These are phyloP conservation scores for Phialophora expanda DNA, from an alignment of 2,329 filamentous ascomycete genomes.

Conservation along the genomic window DNA sequence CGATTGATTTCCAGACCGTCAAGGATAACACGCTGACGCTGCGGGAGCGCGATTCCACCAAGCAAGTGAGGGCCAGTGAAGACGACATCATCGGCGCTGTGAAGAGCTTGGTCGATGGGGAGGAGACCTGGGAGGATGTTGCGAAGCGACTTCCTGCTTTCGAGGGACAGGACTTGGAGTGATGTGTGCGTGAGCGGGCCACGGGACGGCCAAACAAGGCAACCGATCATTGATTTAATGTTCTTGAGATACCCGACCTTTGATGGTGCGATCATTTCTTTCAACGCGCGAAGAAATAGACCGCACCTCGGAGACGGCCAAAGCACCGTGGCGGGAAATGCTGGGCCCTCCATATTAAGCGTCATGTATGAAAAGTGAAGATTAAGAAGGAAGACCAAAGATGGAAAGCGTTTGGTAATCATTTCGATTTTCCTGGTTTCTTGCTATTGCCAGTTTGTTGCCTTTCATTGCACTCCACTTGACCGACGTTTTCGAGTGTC, in stretches of 20 bases:
- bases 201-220: too few relatives aligned
- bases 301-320: constrained; percentile 36
- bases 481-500: background rate
- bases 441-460: background rate
- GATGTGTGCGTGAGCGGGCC: background rate
- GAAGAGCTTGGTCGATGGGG: constrained; percentile 65
- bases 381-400: background rate
- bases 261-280: constrained; percentile 36
- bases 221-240: background rate
- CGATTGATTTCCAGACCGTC: constrained; percentile 92
- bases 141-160: constrained; percentile 81
- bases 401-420: background rate
- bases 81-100: constrained; percentile 79
- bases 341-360: constrained; percentile 22
- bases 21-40: constrained; percentile 86
- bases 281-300: constrained; percentile 16
- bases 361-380: background rate
- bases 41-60: constrained; percentile 86
- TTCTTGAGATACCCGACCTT: constrained; percentile 27
- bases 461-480: background rate
- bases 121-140: constrained; percentile 72
- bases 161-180: constrained; percentile 70
- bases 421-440: background rate
- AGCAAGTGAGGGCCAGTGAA: constrained; percentile 83
- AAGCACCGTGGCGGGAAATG: constrained; percentile 40